phyloP scores from a whole-genome alignment of 2,329 filamentous ascomycete genomes.

The Ploettnerulaceae sp. region DNA sequence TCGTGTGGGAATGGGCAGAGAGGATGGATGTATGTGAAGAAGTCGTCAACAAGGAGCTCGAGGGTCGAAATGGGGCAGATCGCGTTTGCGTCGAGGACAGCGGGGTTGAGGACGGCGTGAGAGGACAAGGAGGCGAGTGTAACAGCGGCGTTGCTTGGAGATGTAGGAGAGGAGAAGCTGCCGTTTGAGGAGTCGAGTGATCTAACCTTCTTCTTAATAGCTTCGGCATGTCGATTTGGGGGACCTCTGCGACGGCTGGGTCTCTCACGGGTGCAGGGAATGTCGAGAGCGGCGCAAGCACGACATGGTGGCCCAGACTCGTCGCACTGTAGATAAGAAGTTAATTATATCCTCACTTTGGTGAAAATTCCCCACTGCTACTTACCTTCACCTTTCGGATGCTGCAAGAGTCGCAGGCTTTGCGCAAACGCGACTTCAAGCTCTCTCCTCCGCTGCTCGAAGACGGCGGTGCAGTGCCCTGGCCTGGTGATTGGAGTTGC shows the following conservation, averaged over 20 bases:
- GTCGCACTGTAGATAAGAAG: constrained; percentile 47
- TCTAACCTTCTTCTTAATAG: constrained; percentile 54
- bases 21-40: constrained; percentile 78
- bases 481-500: constrained; percentile 8
- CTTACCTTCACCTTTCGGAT: constrained; percentile 48
- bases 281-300: constrained; percentile 59
- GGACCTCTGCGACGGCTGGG: constrained; percentile 60
- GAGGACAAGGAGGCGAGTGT: constrained; percentile 33
- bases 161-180: constrained; percentile 29
- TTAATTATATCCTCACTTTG: background rate
- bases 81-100: constrained; percentile 55
- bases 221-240: constrained; percentile 62
- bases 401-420: constrained; percentile 49
- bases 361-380: background rate
- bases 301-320: constrained; percentile 61
- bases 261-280: constrained; percentile 62
- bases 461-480: constrained; percentile 8
- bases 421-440: constrained; percentile 38
- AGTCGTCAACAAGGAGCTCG: constrained; percentile 69
- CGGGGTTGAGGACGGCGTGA: constrained; percentile 49
- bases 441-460: constrained; percentile 21
- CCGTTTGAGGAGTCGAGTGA: constrained; percentile 33
- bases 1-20: constrained; percentile 75
- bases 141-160: constrained; percentile 31
- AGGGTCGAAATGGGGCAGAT: constrained; percentile 67